Evolutionary conservation across 108 stramenopile species (phyloP), one percentile per base, ranked within the genome.

Genomic region (Licmophora abbreviata): DNA sequence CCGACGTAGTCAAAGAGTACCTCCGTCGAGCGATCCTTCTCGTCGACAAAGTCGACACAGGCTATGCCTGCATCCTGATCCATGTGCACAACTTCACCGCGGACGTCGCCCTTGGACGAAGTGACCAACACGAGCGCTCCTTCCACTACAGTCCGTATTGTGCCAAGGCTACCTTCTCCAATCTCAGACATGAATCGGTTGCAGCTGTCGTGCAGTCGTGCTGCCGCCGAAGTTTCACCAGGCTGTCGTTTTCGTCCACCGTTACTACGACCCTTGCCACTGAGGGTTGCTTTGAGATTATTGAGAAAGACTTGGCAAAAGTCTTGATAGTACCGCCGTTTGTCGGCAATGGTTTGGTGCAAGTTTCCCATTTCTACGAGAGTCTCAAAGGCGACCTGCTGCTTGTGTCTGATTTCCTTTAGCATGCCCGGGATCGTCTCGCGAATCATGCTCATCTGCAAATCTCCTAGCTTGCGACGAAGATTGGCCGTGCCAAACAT

Each of bases 401-500:
- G 63, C 50, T 60, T 56, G 4, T 42, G 36, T 25, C 61, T 53
- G 14, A 73, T 17, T 31, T 79, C 77, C 20, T 48, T 14, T 3
- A 63, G 47, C 47, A 83, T 76, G 15, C 44, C 32, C 14, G 64
- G 72, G 52, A 83, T 54, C 10, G 68, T 54, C 1, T 66, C 49
- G 18, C 63, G 74, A 37, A 74, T 73, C 4, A 74, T 37, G 15
- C 61, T 35, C 74, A 68, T 64, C 35, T 73, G 71, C 12, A 83
- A 35, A 4, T 51, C 40, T 1, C 67, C 69, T 18, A 83, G 48
- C 48, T 76, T 76, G 18, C 28, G 27, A 3, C 82, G 68, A 27
- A 83, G 35, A 10, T 62, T 49, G 9, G 57, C 51, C 9, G 76
- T 77, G 4, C 82, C 82, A 32, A 76, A 63, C 11, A 79, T 49